phyloP scores from a whole-genome alignment of 768 basidiomycete genomes.

The Dentipellis fragilis region DNA sequence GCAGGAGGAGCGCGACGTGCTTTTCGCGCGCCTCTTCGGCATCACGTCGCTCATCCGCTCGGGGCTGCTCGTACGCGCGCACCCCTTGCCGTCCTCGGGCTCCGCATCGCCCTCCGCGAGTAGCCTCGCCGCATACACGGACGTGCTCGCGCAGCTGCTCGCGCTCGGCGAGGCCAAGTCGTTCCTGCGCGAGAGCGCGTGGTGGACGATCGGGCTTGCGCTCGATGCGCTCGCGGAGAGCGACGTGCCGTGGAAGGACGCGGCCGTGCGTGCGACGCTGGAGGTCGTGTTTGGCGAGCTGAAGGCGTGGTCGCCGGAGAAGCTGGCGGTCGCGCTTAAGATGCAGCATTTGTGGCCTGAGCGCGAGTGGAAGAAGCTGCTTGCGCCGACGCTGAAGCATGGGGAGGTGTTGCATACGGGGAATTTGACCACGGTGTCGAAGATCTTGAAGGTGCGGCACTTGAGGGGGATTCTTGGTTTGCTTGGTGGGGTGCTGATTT shows the following conservation, averaged over 20 bases:
- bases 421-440: slow-evolving; percentile 69
- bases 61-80: slow-evolving; percentile 60
- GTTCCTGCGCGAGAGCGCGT: slow-evolving; percentile 86
- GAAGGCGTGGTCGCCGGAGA: slow-evolving; percentile 76
- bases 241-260: slow-evolving; percentile 59
- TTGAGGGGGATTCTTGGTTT: not conserved
- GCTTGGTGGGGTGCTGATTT: not conserved
- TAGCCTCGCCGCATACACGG: slow-evolving; percentile 46
- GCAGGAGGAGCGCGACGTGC: slow-evolving; percentile 85
- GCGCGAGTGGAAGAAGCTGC: slow-evolving; percentile 49
- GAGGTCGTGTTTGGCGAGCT: slow-evolving; percentile 44
- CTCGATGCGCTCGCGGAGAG: slow-evolving; percentile 50
- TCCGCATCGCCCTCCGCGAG: slow-evolving; percentile 46
- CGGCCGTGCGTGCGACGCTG: slow-evolving; percentile 44
- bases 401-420: slow-evolving; percentile 52
- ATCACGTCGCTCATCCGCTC: slow-evolving; percentile 80
- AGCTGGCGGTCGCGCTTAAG: slow-evolving; percentile 68
- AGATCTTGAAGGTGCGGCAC: slow-evolving; percentile 62
- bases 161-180: slow-evolving; percentile 73
- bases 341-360: slow-evolving; percentile 53
- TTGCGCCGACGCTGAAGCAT: slow-evolving; percentile 72
- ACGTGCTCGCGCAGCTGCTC: slow-evolving; percentile 50
- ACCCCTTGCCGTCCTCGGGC: slow-evolving; percentile 40
- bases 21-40: slow-evolving; percentile 91
- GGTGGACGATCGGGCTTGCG: slow-evolving; percentile 69